Conservation (phyloP, 768 basidiomycete genomes). For the Leucocoprinus sp. region DNA sequence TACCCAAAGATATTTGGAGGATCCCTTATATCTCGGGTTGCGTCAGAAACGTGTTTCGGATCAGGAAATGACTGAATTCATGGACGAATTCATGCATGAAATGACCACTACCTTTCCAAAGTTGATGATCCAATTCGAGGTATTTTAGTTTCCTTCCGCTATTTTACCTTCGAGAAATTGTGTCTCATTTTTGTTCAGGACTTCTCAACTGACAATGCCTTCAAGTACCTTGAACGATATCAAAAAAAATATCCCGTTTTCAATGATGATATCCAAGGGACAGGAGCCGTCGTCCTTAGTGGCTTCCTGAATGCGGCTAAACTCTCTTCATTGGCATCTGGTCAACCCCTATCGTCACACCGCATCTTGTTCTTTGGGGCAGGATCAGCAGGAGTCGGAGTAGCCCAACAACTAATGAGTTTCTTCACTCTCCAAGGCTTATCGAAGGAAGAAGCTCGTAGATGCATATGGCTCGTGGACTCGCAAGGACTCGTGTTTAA, state of each 20-base stretch:
- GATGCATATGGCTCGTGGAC: constrained; percentile 76
- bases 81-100: constrained; percentile 91
- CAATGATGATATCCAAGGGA: constrained; percentile 90
- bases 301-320: constrained; percentile 87
- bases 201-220: constrained; percentile 89
- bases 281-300: constrained; percentile 85
- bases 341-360: constrained; percentile 59
- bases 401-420: constrained; percentile 80
- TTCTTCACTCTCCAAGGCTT: constrained; percentile 83
- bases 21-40: constrained; percentile 86
- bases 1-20: constrained; percentile 68
- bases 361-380: constrained; percentile 90
- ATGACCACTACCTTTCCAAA: constrained; percentile 71
- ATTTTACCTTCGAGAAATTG: background rate
- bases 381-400: constrained; percentile 88
- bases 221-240: constrained; percentile 73
- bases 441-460: constrained; percentile 66
- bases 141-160: constrained; percentile 17
- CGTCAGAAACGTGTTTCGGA: constrained; percentile 60
- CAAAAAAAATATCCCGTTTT: constrained; percentile 71
- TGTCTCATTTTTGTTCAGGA: constrained; percentile 39
- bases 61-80: constrained; percentile 66
- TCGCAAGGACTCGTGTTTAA: constrained; percentile 81
- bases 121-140: constrained; percentile 81
- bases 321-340: constrained; percentile 64